Percentiles rank a stretch among this genome's conserved stretches.
Conservation (phyloP, 805 yeast genomes). For the Kazachstania africana region DNA sequence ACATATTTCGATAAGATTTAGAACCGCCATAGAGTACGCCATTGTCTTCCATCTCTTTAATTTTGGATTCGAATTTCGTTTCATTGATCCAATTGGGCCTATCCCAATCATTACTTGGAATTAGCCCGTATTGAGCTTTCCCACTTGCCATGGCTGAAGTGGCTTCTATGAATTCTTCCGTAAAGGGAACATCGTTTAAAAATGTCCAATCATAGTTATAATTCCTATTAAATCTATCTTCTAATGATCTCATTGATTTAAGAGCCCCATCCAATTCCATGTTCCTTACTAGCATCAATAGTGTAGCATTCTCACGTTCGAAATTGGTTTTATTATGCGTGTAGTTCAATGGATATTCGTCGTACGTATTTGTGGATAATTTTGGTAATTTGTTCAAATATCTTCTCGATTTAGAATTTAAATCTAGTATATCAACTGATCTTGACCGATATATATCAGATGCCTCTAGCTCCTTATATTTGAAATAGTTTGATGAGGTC, state of each 20-base stretch:
- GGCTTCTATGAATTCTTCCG: constrained; percentile 46
- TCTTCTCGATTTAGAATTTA: neutral
- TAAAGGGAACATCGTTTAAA: constrained; percentile 62
- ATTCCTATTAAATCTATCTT: constrained; percentile 58
- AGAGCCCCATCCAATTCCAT: constrained; percentile 67
- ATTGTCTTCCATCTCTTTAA: constrained; percentile 33
- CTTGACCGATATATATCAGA: no score
- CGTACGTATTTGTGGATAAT: constrained; percentile 19
- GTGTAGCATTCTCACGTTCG: constrained; percentile 51
- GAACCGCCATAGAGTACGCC: constrained; percentile 56
- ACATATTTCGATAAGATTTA: constrained; percentile 79
- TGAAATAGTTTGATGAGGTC: no score
- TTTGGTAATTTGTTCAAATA: constrained; percentile 7
- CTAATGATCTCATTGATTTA: constrained; percentile 62
- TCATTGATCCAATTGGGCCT: constrained; percentile 64
- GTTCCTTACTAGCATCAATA: constrained; percentile 81
- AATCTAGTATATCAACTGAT: no score
- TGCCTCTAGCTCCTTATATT: no score
- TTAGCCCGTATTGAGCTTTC: constrained; percentile 50
- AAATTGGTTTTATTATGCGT: neutral
- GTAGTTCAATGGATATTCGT: constrained; percentile 7
- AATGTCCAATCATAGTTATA: constrained; percentile 72
- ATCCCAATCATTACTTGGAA: constrained; percentile 66
- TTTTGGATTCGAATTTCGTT: constrained; percentile 36
- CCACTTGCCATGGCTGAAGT: constrained; percentile 55